Evolutionary conservation across 2,329 filamentous ascomycete genomes (phyloP).

Genomic region (Xylogone sp.): DNA sequence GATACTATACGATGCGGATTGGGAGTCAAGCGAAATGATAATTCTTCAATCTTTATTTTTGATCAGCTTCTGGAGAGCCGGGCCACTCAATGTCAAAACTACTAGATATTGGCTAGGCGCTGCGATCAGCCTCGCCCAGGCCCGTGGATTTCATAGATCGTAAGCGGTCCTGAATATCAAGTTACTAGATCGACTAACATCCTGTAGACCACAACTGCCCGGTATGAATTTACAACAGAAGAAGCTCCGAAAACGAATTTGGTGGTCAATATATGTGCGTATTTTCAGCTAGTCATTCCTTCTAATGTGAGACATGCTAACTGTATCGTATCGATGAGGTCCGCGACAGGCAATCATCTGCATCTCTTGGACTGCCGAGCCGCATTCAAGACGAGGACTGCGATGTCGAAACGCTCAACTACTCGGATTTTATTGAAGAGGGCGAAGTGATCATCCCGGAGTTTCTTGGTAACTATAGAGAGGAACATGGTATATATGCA

Average conservation of each 20-base stretch:
- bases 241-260: conserved; percentile 12
- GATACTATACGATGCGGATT: conserved; percentile 7
- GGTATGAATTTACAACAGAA: conserved; percentile 1
- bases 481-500: conserved; percentile 30
- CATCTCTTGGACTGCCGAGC: conserved; percentile 41
- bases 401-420: conserved; percentile 36
- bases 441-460: conserved; percentile 20
- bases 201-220: background rate
- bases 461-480: conserved; percentile 27
- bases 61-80: conserved; percentile 26
- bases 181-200: background rate
- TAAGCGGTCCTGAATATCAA: background rate
- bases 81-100: conserved; percentile 43
- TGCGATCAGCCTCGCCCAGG: conserved; percentile 48
- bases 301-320: background rate
- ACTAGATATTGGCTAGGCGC: conserved; percentile 46
- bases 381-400: conserved; percentile 46
- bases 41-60: conserved; percentile 7
- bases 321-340: conserved; percentile 31
- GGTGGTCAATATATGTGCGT: conserved; percentile 9
- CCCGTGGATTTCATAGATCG: conserved; percentile 39
- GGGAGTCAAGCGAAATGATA: conserved; percentile 7
- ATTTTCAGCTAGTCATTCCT: background rate
- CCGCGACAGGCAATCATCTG: conserved; percentile 43
- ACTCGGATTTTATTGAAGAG: conserved; percentile 33